Base-by-base conservation (phyloP, 2,329 filamentous ascomycete genomes). In the Botryotinia convoluta region DNA sequence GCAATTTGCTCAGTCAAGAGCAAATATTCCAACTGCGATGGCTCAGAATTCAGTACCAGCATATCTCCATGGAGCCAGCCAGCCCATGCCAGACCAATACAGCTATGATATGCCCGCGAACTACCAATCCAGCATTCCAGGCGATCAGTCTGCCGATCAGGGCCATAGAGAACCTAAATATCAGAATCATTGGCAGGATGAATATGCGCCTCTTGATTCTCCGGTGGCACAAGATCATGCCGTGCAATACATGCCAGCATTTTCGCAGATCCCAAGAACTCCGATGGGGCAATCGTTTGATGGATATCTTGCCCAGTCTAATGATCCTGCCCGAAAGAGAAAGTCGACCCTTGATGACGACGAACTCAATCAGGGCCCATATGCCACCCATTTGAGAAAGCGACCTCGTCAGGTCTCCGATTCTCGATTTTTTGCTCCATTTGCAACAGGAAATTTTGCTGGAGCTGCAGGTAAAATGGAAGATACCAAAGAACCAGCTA, bases 21-120 rank as follows among this genome's bases (percentile, higher is more conserved):
- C n/a, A n/a, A n/a, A n/a, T n/a, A n/a, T n/a, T n/a, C n/a, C n/a
- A n/a, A n/a, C n/a, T n/a, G n/a, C n/a, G n/a, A n/a, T n/a, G n/a
- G n/a, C n/a, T n/a, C n/a, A n/a, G n/a, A n/a, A n/a, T n/a, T n/a
- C n/a, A n/a, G n/a, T n/a, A 4, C 64, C 45, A 4, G 22, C 14
- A 20, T 54, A 20, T 6, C 2, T 16, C 7, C 1, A 29, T 14
- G 3, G 4, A 2, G 22, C 6, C 14, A 5, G 39, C 1, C 26
- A 14, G 5, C 10, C 48, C 26, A 6, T 32, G 3, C 12, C 48
- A 14, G 18, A 14, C 10, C 48, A 42, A 22, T 20, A 42, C 16
- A 29, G 3, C 18, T n/a, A 37, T 22, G 26, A 2, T 1, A 39
- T 29, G 4, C 2, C 35, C 9, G n/a, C 9, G 42, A n/a, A 48